phyloP scores from a whole-genome alignment of 305 asterid species.

The Salvia sclarea region DNA sequence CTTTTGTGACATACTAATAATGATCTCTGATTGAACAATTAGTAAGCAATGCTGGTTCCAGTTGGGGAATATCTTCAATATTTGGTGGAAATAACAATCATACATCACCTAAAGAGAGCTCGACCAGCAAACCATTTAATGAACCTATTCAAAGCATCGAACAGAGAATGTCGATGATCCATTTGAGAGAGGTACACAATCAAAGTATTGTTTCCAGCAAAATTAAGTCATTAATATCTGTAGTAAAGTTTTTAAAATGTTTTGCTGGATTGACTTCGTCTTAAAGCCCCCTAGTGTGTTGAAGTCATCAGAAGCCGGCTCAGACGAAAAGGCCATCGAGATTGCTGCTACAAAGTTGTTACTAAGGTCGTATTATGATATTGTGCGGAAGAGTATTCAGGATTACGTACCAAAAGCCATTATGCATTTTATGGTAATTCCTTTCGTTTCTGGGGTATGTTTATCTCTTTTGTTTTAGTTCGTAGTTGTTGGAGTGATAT shows the following conservation, averaged over 20 bases:
- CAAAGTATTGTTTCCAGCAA: conserved; percentile 10
- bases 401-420: conserved; percentile 88
- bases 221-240: background rate
- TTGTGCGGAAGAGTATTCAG: conserved; percentile 78
- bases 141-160: conserved; percentile 68
- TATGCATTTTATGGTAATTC: conserved; percentile 89
- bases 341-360: conserved; percentile 68
- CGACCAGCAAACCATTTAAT: conserved; percentile 50
- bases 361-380: conserved; percentile 79
- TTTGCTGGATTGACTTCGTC: conserved; percentile 22
- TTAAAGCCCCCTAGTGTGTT: conserved; percentile 76
- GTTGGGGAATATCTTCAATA: conserved; percentile 81
- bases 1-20: conserved; percentile 19
- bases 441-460: conserved; percentile 21
- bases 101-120: conserved; percentile 54
- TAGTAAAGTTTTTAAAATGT: conserved; percentile 12
- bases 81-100: conserved; percentile 71
- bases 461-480: background rate
- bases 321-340: conserved; percentile 71
- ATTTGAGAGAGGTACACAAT: conserved; percentile 66
- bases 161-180: conserved; percentile 57
- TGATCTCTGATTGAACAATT: conserved; percentile 30
- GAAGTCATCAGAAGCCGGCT: conserved; percentile 73
- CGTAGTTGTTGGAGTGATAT: background rate
- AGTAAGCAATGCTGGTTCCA: conserved; percentile 54